Conservation (phyloP, 140 eudicot species). For the Stevia rebaudiana region DNA sequence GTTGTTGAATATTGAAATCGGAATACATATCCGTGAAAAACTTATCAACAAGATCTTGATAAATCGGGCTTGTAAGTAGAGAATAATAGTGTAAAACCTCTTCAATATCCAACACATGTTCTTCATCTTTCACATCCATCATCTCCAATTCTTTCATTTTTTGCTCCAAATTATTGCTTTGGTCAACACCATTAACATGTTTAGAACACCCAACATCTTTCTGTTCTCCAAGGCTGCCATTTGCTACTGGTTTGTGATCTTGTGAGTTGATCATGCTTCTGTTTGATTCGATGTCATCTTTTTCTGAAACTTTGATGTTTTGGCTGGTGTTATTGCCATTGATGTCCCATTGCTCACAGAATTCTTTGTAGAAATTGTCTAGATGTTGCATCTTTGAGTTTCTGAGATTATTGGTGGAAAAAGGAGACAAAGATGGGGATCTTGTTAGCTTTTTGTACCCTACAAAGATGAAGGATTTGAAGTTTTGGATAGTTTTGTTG, state of each 20-base stretch:
- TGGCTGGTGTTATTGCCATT: constrained; percentile 21
- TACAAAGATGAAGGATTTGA: constrained; percentile 47
- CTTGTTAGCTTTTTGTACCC: constrained; percentile 40
- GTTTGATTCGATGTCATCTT: constrained; percentile 28
- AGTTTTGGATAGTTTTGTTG: constrained; percentile 33
- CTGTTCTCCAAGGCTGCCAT: constrained; percentile 7
- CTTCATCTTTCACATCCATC: constrained; percentile 61
- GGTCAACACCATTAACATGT: constrained; percentile 6
- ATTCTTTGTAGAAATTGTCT: constrained; percentile 39
- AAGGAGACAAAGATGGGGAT: constrained; percentile 37
- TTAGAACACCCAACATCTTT: constrained; percentile 23
- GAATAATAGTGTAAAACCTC: constrained; percentile 75
- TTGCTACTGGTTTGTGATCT: constrained; percentile 5
- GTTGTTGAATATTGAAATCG: constrained; percentile 45
- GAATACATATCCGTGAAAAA: constrained; percentile 80
- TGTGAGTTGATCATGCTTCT: constrained; percentile 18
- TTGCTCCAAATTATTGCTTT: constrained; percentile 34
- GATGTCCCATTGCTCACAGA: constrained; percentile 36
- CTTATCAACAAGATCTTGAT: constrained; percentile 62
- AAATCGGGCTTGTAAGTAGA: constrained; percentile 68
- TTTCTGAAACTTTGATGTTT: constrained; percentile 17
- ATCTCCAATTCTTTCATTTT: constrained; percentile 76
- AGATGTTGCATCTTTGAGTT: constrained; percentile 37
- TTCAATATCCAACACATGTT: constrained; percentile 66
- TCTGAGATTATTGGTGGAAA: constrained; percentile 11